phyloP scores from a whole-genome alignment of 2,329 filamentous ascomycete species.

The Beauveria asiatica region DNA sequence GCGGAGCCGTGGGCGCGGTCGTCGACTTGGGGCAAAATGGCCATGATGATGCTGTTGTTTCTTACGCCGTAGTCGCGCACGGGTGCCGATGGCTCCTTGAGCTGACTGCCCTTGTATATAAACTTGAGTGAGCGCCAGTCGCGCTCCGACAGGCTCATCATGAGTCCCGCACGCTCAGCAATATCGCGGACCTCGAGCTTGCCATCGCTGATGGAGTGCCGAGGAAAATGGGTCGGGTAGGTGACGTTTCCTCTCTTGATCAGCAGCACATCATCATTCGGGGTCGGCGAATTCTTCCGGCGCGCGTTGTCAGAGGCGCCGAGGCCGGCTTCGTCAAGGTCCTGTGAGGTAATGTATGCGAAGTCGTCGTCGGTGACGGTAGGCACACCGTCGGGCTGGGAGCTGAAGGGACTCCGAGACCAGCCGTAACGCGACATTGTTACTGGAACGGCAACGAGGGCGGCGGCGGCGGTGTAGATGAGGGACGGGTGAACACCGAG shows the following conservation, averaged over 20 bases:
- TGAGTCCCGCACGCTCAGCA: conserved; percentile 55
- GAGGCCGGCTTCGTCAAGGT: conserved; percentile 43
- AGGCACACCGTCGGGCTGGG: conserved; percentile 39
- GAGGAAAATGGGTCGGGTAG: conserved; percentile 65
- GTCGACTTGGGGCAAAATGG: conserved; percentile 32
- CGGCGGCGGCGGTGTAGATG: conserved; percentile 41
- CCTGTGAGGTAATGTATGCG: conserved; percentile 74
- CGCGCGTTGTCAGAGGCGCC: conserved; percentile 23
- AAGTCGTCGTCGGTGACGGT: conserved; percentile 69
- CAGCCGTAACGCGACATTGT: conserved; percentile 50
- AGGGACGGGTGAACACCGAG: conserved; percentile 40
- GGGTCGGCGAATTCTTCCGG: conserved; percentile 29
- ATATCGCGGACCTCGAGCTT: conserved; percentile 60
- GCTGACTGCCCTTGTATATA: conserved; percentile 62
- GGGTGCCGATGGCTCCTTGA: conserved; percentile 54
- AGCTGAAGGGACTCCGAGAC: conserved; percentile 45
- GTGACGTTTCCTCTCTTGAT: conserved; percentile 59
- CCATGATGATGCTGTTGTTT: conserved; percentile 51
- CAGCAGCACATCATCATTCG: conserved; percentile 61
- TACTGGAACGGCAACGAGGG: conserved; percentile 37
- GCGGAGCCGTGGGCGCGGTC: conserved; percentile 31
- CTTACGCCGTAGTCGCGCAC: conserved; percentile 55
- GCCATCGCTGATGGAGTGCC: conserved; percentile 66
- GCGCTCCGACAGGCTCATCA: conserved; percentile 53
- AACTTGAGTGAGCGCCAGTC: conserved; percentile 50